These are phyloP conservation scores for Solioccasus polychromus DNA, from an alignment of 768 basidiomycete species.

Conservation along the genomic window DNA sequence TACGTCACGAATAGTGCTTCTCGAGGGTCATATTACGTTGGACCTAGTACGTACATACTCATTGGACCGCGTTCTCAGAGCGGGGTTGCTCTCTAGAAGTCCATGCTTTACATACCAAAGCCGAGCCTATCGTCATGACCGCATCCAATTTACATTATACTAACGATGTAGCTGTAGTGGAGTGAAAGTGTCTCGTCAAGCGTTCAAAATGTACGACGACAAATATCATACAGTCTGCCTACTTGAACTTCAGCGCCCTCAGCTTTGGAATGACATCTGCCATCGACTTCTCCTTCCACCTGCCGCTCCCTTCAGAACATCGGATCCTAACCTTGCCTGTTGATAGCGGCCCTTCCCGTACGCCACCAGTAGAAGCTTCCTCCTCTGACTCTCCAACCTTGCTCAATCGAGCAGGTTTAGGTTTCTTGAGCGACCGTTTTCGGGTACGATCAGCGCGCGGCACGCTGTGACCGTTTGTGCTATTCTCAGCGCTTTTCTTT, in stretches of 20 bases:
- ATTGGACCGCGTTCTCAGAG: too few species aligned
- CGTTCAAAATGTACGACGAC: too few species aligned
- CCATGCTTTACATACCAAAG: too few species aligned
- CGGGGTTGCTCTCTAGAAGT: too few species aligned
- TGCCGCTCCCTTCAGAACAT: slow-evolving; percentile 3
- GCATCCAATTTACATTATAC: too few species aligned
- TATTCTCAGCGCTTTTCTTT: slow-evolving; percentile 1
- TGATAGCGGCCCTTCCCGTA: not conserved
- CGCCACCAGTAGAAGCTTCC: not conserved
- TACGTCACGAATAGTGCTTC: too few species aligned
- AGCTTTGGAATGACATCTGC: slow-evolving; percentile 30
- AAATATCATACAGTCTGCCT: not conserved
- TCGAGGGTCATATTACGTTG: too few species aligned
- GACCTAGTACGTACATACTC: too few species aligned
- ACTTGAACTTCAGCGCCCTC: slow-evolving; percentile 23
- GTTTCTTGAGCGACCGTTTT: not conserved
- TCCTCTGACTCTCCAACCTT: not conserved
- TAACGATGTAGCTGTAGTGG: too few species aligned
- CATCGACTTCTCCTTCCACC: slow-evolving; percentile 24
- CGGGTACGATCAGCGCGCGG: not conserved
- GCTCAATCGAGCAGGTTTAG: not conserved
- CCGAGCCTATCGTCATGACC: too few species aligned
- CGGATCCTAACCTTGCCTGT: slow-evolving; percentile 15
- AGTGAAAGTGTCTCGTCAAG: too few species aligned
- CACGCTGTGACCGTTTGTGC: not conserved